Percentiles rank a stretch among this genome's conserved stretches.
These are phyloP conservation scores for Cutaneotrichosporon cutaneum DNA, from an alignment of 1,284 basidiomycete species.

Conservation along the genomic window DNA sequence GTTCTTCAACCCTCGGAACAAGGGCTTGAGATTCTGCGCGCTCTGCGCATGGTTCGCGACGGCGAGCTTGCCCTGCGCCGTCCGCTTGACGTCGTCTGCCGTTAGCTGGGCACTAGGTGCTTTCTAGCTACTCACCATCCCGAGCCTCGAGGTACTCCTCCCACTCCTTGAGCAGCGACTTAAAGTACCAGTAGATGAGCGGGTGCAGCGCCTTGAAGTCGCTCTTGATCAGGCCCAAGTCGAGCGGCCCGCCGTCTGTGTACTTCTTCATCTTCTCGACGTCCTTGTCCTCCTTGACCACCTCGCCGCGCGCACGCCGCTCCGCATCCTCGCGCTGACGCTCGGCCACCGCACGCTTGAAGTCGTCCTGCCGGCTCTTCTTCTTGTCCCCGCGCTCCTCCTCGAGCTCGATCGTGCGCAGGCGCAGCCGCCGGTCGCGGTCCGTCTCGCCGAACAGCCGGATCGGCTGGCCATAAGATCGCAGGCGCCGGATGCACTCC, in stretches of 20 bases:
- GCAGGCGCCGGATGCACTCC: constrained; percentile 83
- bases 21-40: constrained; percentile 91
- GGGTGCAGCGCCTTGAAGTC: constrained; percentile 97
- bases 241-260: constrained; percentile 47
- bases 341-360: constrained; percentile 87
- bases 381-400: constrained; percentile 61
- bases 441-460: constrained; percentile 93
- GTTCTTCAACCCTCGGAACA: constrained; percentile 85
- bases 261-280: constrained; percentile 16
- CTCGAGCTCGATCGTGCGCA: constrained; percentile 90
- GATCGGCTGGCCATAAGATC: constrained; percentile 89
- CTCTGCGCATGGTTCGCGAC: constrained; percentile 95
- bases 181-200: constrained; percentile 94
- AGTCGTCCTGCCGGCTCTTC: constrained; percentile 76
- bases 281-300: constrained; percentile 8
- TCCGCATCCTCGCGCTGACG: constrained; percentile 65
- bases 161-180: constrained; percentile 91
- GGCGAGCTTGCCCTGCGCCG: constrained; percentile 87
- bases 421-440: constrained; percentile 81
- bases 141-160: constrained; percentile 87
- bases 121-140: constrained; percentile 63
- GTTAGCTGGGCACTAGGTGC: neutral
- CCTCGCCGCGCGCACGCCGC: constrained; percentile 38
- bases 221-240: constrained; percentile 77
- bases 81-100: constrained; percentile 66